These are phyloP conservation scores for Myxozyma melibiosi DNA, from an alignment of 805 yeast species.

Conservation along the genomic window DNA sequence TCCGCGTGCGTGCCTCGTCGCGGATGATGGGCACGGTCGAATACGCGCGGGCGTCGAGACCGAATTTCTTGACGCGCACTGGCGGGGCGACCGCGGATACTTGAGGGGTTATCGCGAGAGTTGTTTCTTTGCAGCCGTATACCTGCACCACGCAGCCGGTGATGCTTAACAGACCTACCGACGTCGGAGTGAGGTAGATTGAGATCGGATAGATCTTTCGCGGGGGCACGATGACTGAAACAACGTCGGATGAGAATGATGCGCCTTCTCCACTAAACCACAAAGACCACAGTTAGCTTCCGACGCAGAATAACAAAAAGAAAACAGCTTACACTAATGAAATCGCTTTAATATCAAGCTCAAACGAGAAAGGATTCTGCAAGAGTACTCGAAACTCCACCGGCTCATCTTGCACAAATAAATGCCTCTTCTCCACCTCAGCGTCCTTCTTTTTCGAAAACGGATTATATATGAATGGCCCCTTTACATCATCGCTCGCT, in stretches of 20 bases:
- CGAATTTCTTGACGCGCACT: conserved; percentile 7
- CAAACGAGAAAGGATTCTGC: conserved; percentile 81
- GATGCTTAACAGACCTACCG: conserved; percentile 53
- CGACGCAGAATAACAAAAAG: background rate
- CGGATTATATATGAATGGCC: conserved; percentile 63
- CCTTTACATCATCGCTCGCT: conserved; percentile 29
- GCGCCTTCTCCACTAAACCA: conserved; percentile 37
- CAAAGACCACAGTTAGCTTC: background rate
- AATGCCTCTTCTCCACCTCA: conserved; percentile 36
- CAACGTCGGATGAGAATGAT: conserved; percentile 26
- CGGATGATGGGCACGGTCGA: conserved; percentile 9
- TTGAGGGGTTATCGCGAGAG: conserved; percentile 37
- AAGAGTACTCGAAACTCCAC: conserved; percentile 58
- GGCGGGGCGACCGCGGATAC: background rate
- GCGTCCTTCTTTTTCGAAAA: conserved; percentile 39
- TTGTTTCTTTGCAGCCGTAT: conserved; percentile 52
- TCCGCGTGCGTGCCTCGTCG: conserved; percentile 26
- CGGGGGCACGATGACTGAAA: conserved; percentile 26
- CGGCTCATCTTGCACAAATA: conserved; percentile 63
- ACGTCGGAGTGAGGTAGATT: conserved; percentile 29
- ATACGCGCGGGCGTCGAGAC: conserved; percentile 14
- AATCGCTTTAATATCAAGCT: conserved; percentile 54
- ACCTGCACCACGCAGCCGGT: conserved; percentile 56
- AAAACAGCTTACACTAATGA: conserved; percentile 42
- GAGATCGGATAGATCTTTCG: conserved; percentile 24